Base-by-base conservation (phyloP, 345 rosid species). In the Salix dunnii region DNA sequence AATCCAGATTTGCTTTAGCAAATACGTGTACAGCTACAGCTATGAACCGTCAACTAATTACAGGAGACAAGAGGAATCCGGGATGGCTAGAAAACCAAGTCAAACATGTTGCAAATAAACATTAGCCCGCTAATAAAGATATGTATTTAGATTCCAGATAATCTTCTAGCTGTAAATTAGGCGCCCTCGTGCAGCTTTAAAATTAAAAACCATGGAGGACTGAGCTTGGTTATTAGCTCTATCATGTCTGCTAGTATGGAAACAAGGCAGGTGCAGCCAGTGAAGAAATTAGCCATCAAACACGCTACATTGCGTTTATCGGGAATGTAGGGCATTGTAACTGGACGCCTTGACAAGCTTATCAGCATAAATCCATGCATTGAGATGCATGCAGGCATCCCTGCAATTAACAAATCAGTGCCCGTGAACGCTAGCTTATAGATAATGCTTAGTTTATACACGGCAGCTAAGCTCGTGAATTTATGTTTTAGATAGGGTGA, bases 251-350 rank as follows among this genome's bases (percentile, higher is more conserved):
- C 67, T 38, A 61, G 69, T 66, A 74, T 21, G 60, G 60, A 60
- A 67, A 76, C 71, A 70, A 62, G 71, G 78, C 62, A 76, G 79
- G 40, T 28, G 68, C 11, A 28, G 42, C 65, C 61, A 68, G 13
- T 23, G 75, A 53, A n/a, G 75, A 71, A 67, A 48, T 23, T n/a
- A 9, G 38, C 79, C 81, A 48, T 58, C 48, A 69, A 67, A 82
- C 87, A 82, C 55, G 82, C 55, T 64, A 31, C 31, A 38, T 76
- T 40, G 55, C 74, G 67, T 71, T 49, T 33, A 63, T 72, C 78
- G 81, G 80, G 73, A 78, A 74, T 63, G 74, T 21, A 76, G 82
- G 85, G 74, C 86, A 63, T 71, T 82, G 88, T 80, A 78, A 42
- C 76, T 67, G 77, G 86, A 82, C 79, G 25, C 79, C 46, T 43